Conservation (phyloP, 2,329 filamentous ascomycete species). For the Orbilia brochopaga region DNA sequence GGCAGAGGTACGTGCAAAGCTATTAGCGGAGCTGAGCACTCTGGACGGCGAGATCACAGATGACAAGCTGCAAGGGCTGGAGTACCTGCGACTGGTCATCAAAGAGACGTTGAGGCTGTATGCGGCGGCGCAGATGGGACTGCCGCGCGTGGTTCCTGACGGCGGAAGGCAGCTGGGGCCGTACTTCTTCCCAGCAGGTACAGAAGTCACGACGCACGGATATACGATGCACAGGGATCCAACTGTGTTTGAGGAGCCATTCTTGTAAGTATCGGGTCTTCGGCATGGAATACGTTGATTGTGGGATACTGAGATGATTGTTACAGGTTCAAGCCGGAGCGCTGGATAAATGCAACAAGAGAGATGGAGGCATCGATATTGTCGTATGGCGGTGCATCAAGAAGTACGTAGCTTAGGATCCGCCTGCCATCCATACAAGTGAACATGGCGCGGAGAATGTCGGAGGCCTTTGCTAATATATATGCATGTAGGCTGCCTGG, state of each 20-base stretch:
- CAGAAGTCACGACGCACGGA: neutral
- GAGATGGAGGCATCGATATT: slow-evolving; percentile 14
- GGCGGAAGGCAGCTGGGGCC: slow-evolving; percentile 23
- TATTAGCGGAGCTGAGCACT: slow-evolving; percentile 6
- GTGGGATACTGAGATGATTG: neutral
- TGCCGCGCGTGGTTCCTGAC: slow-evolving; percentile 16
- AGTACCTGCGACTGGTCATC: slow-evolving; percentile 11
- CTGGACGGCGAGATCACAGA: slow-evolving; percentile 2
- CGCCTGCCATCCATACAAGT: neutral
- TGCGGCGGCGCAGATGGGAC: slow-evolving; percentile 2
- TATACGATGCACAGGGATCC: slow-evolving; percentile 26
- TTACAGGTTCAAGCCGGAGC: slow-evolving; percentile 16
- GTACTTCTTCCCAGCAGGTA: slow-evolving; percentile 23
- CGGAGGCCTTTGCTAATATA: too few relatives aligned
- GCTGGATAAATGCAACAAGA: slow-evolving; percentile 2
- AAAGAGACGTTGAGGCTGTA: slow-evolving; percentile 29
- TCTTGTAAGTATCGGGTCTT: neutral
- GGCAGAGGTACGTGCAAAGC: slow-evolving; percentile 1
- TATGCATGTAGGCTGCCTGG: slow-evolving; percentile 21
- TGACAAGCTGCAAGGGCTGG: slow-evolving; percentile 18
- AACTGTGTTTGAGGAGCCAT: slow-evolving; percentile 7
- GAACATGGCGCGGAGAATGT: too few relatives aligned
- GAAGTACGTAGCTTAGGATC: slow-evolving; percentile 5
- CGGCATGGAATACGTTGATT: neutral
- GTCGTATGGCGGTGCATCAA: slow-evolving; percentile 11